These are phyloP conservation scores for Thielaviopsis populi DNA, from an alignment of 2,329 filamentous ascomycete genomes.

Conservation along the genomic window DNA sequence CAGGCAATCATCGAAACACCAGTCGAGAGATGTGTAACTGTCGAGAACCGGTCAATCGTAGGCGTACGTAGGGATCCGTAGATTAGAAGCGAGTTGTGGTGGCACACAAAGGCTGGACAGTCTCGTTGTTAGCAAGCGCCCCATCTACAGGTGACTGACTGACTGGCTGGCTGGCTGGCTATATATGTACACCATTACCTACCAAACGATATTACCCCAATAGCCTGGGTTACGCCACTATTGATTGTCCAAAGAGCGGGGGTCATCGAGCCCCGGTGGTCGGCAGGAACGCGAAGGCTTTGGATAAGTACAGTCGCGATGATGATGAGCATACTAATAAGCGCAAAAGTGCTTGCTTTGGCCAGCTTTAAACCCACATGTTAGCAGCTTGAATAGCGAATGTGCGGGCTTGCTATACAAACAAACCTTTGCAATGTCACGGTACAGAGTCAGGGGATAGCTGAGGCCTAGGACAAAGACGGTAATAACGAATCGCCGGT, in stretches of 20 bases:
- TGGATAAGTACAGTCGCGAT: slow-evolving; percentile 77
- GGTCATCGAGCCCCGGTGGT: slow-evolving; percentile 56
- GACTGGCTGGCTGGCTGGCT: too few relatives aligned
- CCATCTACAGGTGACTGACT: neutral
- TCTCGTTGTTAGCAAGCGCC: neutral
- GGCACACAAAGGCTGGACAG: slow-evolving; percentile 46
- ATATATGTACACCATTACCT: slow-evolving; percentile 22
- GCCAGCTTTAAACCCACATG: slow-evolving; percentile 47
- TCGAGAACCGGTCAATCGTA: slow-evolving; percentile 86
- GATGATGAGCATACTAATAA: slow-evolving; percentile 87
- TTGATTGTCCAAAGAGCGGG: slow-evolving; percentile 64
- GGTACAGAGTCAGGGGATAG: slow-evolving; percentile 81
- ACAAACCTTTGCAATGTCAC: slow-evolving; percentile 85
- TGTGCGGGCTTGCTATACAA: neutral
- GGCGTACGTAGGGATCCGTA: slow-evolving; percentile 90
- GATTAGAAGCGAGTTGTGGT: slow-evolving; percentile 95
- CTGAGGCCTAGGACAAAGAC: slow-evolving; percentile 75
- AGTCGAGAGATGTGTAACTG: slow-evolving; percentile 88
- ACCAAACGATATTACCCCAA: slow-evolving; percentile 97
- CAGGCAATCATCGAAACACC: slow-evolving; percentile 84
- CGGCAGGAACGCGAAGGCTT: slow-evolving; percentile 56
- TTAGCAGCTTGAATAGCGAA: slow-evolving; percentile 6
- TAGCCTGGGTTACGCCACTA: slow-evolving; percentile 79
- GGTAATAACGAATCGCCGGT: slow-evolving; percentile 73
- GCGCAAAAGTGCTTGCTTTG: slow-evolving; percentile 84